Conservation (phyloP, 192 early-diverging fungal species). For the Phlyctochytrium planicorne region DNA sequence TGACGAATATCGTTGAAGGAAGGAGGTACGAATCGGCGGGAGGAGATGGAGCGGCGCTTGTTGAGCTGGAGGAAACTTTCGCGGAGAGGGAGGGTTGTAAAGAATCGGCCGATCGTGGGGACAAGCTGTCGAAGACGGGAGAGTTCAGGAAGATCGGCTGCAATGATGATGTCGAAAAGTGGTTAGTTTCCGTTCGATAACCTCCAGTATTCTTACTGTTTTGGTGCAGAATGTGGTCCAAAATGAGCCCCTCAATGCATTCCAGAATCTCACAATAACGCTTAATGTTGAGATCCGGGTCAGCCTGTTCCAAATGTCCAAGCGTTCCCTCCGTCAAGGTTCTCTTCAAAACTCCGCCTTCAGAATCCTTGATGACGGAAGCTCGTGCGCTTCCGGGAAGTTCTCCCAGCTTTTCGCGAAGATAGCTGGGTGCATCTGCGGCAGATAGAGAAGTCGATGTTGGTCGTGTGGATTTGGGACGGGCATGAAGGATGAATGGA, state of each 20-base stretch:
- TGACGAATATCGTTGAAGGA: constrained; percentile 91
- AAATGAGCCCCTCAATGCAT: constrained; percentile 76
- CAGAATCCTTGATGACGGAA: too few relatives aligned
- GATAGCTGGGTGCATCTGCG: not conserved
- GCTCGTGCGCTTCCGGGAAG: not conserved
- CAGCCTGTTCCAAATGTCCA: constrained; percentile 24
- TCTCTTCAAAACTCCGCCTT: constrained; percentile 2
- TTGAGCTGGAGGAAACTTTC: constrained; percentile 73
- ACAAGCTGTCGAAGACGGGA: constrained; percentile 77
- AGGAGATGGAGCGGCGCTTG: constrained; percentile 65
- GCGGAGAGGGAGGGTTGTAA: constrained; percentile 76
- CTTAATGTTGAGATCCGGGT: constrained; percentile 60
- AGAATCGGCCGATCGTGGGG: constrained; percentile 80
- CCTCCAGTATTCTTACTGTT: constrained; percentile 34
- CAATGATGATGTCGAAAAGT: not conserved
- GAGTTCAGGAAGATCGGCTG: constrained; percentile 55
- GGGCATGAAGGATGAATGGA: constrained; percentile 81
- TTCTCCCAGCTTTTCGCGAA: not conserved
- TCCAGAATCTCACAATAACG: constrained; percentile 79
- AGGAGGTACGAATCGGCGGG: constrained; percentile 80
- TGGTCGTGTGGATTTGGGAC: constrained; percentile 18
- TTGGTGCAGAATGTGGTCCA: constrained; percentile 60
- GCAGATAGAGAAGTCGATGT: constrained; percentile 4
- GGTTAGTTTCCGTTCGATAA: not conserved
- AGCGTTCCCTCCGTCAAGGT: constrained; percentile 27